Conservation (phyloP, 345 rosid species). For the Citrus glauca region DNA sequence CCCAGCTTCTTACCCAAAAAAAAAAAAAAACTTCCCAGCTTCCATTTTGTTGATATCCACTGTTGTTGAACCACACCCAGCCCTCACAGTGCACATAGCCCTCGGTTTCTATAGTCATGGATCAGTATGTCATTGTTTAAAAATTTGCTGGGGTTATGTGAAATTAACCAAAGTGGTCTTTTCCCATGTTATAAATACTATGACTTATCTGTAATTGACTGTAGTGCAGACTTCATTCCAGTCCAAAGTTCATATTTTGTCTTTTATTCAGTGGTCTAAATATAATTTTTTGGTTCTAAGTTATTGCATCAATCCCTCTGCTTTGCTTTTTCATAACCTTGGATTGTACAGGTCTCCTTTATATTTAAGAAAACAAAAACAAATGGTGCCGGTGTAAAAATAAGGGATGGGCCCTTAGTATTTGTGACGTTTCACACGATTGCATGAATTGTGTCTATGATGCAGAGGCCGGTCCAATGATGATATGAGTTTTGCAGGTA, state of each 20-base stretch:
- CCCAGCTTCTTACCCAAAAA: no score
- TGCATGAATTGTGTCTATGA: not conserved
- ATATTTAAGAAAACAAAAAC: not conserved
- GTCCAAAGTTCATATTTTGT: not conserved
- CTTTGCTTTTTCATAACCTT: not conserved
- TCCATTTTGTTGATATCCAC: not conserved
- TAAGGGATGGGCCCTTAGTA: not conserved
- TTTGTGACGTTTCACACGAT: not conserved
- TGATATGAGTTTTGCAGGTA: conserved; percentile 34
- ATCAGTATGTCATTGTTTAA: not conserved
- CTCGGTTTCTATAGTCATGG: not conserved
- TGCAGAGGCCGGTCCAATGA: not conserved
- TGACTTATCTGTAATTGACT: not conserved
- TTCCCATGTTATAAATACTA: not conserved
- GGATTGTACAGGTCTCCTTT: not conserved
- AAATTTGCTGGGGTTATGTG: not conserved
- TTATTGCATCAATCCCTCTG: not conserved
- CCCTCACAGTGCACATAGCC: not conserved
- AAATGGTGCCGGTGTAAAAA: not conserved
- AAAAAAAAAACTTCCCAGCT: no score
- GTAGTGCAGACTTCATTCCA: not conserved
- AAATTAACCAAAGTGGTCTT: not conserved
- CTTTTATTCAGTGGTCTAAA: not conserved
- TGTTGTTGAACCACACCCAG: not conserved
- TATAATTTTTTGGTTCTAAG: not conserved